These are phyloP conservation scores for Cucumis melo DNA, from an alignment of 306 rosid species.

Conservation along the genomic window DNA sequence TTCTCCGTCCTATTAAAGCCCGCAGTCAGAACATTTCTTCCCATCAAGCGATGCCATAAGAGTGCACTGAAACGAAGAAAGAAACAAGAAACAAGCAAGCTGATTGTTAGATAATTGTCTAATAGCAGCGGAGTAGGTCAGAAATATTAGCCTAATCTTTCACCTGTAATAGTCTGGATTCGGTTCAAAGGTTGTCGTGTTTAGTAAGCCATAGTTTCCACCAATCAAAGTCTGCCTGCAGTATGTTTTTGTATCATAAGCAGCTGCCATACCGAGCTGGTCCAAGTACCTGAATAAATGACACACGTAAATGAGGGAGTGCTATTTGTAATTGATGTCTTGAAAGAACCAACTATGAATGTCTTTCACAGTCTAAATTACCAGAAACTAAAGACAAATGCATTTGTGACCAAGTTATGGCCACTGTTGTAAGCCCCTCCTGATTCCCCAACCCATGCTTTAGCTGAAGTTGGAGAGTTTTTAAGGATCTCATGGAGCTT, in stretches of 20 bases:
- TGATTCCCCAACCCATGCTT: slow-evolving; percentile 92
- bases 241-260: slow-evolving; percentile 63
- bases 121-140: not conserved
- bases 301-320: not conserved
- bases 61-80: slow-evolving; percentile 52
- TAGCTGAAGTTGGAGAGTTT: slow-evolving; percentile 34
- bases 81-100: not conserved
- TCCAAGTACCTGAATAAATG: slow-evolving; percentile 58
- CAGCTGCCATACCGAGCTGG: slow-evolving; percentile 86
- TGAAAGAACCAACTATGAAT: not conserved
- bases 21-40: slow-evolving; percentile 48
- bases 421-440: slow-evolving; percentile 98
- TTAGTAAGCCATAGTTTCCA: slow-evolving; percentile 82
- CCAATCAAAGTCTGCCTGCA: slow-evolving; percentile 90
- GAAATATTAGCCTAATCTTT: not conserved
- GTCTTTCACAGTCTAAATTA: slow-evolving; percentile 7
- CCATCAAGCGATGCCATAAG: slow-evolving; percentile 87
- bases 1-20: slow-evolving; percentile 47
- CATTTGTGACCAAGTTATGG: slow-evolving; percentile 60
- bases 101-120: not conserved
- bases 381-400: slow-evolving; percentile 84
- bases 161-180: slow-evolving; percentile 82
- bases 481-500: slow-evolving; percentile 37
- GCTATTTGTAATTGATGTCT: not conserved
- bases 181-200: slow-evolving; percentile 43